Percentiles rank a stretch among this genome's conserved stretches.
These are phyloP conservation scores for Macadamia integrifolia DNA, from an alignment of 164 flowering plant genomes.

Conservation along the genomic window DNA sequence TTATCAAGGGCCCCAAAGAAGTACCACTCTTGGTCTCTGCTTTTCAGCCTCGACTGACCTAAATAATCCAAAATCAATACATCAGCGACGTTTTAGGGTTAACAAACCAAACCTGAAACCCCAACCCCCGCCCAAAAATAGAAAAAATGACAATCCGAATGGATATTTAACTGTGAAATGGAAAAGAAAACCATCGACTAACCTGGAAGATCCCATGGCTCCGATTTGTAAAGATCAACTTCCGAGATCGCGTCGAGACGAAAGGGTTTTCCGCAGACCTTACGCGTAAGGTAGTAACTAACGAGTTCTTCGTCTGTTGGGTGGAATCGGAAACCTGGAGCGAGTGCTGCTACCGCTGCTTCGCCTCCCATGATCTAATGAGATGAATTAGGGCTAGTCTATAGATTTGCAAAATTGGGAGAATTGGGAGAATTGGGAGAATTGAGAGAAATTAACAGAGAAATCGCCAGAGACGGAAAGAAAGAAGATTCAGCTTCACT, in stretches of 20 bases:
- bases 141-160: too few species aligned
- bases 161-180: too few species aligned
- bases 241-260: slow-evolving; percentile 53
- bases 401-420: neutral
- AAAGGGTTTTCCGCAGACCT: slow-evolving; percentile 38
- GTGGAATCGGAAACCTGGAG: slow-evolving; percentile 64
- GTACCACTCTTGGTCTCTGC: slow-evolving; percentile 76
- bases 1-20: slow-evolving; percentile 67
- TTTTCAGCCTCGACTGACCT: slow-evolving; percentile 58
- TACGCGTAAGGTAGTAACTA: slow-evolving; percentile 28
- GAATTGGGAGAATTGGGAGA: neutral
- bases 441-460: neutral
- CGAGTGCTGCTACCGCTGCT: slow-evolving; percentile 30
- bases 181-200: neutral
- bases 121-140: too few species aligned
- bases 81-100: neutral
- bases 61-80: neutral
- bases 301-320: slow-evolving; percentile 35
- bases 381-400: neutral
- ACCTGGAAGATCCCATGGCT: slow-evolving; percentile 80
- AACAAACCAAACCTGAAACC: too few species aligned
- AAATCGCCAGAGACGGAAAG: neutral
- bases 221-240: slow-evolving; percentile 59
- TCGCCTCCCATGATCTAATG: neutral
- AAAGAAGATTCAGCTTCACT: neutral